Base-by-base conservation (phyloP, 345 rosid genomes). In the Euphorbia peplus region DNA sequence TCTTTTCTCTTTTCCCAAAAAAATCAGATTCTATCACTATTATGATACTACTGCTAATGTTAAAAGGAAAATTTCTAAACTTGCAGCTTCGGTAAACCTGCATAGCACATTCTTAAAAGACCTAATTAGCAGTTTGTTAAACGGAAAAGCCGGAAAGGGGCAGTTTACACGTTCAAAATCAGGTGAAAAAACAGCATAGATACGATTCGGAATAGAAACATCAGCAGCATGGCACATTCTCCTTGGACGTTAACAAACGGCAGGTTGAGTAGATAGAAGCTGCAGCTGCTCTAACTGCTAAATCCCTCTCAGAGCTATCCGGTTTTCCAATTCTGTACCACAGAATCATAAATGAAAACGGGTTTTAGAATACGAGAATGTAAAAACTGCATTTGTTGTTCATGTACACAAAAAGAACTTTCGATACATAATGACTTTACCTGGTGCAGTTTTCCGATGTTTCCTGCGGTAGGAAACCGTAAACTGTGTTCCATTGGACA, bases 191-290 rank as follows among this genome's bases (percentile, higher is more conserved):
- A n/a, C n/a, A n/a, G n/a, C n/a, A n/a, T n/a, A n/a, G n/a, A n/a
- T n/a, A 50, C 50, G 19, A 16, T 35, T 21, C 13, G 25, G n/a
- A 13, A 46, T 55, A 54, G 9, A 29, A 47, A 59, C 8, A 74
- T 89, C 78, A 93, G 72, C 80, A 89, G 62, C 90, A 81, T 16
- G 99, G 75, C 22, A 84, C 83, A 42, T 88, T 86, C 70, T 86
- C 91, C 81, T 83, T 87, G 2, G 97, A 84, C 67, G 70, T 64
- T 68, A 91, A 71, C 75, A 87, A 90, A 73, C 80, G 76, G 83
- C 96, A 88, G 14, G 98, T 95, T 0, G 99, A 90, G 65, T 92
- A 95, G 53, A 95, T 86, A 53, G 99, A 91, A 77, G 99, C 99
- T 70, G 99, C 99, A 66, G 99, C 93, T 13, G 99, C 98, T 79